Percentiles rank a stretch among this genome's conserved stretches.
Conservation (phyloP, 2,329 filamentous ascomycete species). For the Aspergillus sojae region DNA sequence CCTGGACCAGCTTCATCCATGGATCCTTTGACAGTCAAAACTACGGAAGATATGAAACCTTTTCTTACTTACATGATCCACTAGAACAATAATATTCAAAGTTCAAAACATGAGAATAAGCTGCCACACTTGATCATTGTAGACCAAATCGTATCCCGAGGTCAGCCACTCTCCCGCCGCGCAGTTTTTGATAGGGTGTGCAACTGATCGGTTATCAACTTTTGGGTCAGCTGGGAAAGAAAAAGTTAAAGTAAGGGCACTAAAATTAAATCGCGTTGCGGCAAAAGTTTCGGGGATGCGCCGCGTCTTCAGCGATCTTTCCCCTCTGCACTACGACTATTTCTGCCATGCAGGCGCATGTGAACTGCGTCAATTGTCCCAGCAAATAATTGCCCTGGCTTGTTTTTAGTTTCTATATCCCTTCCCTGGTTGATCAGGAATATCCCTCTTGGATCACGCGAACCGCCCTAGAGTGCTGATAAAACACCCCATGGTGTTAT, state of each 20-base stretch:
- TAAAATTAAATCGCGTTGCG: conserved; percentile 1
- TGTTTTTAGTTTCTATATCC: neutral
- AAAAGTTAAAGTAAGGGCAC: neutral
- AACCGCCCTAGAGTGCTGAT: conserved; percentile 4
- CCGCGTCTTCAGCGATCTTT: neutral
- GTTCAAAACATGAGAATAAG: neutral
- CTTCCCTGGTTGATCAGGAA: neutral
- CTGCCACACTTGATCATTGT: neutral
- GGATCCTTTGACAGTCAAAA: neutral
- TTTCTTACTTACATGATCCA: neutral
- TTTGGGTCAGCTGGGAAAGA: neutral
- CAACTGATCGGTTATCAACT: neutral
- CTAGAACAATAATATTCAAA: neutral
- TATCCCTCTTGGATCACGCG: conserved; percentile 11
- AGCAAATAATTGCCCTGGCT: conserved; percentile 1
- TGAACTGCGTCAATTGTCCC: conserved; percentile 4
- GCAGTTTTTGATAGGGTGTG: neutral
- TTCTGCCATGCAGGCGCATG: conserved; percentile 4
- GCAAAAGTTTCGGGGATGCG: neutral
- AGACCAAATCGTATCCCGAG: neutral
- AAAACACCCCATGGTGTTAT: neutral
- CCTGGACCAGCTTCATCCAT: neutral
- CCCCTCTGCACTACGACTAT: neutral
- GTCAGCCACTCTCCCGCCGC: neutral
- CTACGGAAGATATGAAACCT: neutral